Evolutionary conservation across 2,329 filamentous ascomycete genomes (phyloP).

Genomic region (Nectriaceae sp.): DNA sequence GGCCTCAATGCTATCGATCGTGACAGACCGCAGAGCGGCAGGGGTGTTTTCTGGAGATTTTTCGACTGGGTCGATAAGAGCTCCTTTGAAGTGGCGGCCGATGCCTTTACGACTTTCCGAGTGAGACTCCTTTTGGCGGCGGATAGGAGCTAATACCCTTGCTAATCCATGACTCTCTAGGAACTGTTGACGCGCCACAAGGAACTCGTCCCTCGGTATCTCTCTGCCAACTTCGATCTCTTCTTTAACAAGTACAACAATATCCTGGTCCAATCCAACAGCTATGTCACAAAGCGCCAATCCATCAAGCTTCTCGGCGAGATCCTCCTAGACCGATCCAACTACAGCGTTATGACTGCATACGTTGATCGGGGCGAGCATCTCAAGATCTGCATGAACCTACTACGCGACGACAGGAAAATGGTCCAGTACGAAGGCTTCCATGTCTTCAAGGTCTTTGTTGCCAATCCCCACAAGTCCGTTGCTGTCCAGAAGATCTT

Average conservation of each 20-base stretch:
- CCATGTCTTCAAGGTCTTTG: slow-evolving; percentile 99
- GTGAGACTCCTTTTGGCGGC: slow-evolving; percentile 49
- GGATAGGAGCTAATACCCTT: neutral
- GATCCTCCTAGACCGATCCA: slow-evolving; percentile 89
- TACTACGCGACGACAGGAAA: slow-evolving; percentile 90
- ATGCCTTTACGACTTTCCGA: slow-evolving; percentile 96
- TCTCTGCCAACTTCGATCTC: slow-evolving; percentile 85
- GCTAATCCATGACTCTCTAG: slow-evolving; percentile 45
- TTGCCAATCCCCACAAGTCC: slow-evolving; percentile 98
- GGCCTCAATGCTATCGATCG: slow-evolving; percentile 78
- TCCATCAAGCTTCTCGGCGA: slow-evolving; percentile 97
- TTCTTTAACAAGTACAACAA: slow-evolving; percentile 94
- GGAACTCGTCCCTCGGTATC: slow-evolving; percentile 81
- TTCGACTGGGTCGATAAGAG: slow-evolving; percentile 97
- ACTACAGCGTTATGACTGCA: slow-evolving; percentile 97
- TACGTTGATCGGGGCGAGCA: slow-evolving; percentile 96
- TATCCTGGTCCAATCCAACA: slow-evolving; percentile 84
- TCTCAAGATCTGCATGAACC: slow-evolving; percentile 97
- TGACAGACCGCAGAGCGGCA: slow-evolving; percentile 72
- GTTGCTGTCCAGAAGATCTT: slow-evolving; percentile 92
- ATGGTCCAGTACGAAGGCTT: slow-evolving; percentile 99
- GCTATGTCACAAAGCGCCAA: slow-evolving; percentile 96
- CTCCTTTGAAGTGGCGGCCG: slow-evolving; percentile 93
- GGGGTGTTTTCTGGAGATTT: slow-evolving; percentile 93
- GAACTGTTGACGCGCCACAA: slow-evolving; percentile 96